Base-by-base conservation (phyloP, 805 yeast species). In the Metschnikowia lachancei region DNA sequence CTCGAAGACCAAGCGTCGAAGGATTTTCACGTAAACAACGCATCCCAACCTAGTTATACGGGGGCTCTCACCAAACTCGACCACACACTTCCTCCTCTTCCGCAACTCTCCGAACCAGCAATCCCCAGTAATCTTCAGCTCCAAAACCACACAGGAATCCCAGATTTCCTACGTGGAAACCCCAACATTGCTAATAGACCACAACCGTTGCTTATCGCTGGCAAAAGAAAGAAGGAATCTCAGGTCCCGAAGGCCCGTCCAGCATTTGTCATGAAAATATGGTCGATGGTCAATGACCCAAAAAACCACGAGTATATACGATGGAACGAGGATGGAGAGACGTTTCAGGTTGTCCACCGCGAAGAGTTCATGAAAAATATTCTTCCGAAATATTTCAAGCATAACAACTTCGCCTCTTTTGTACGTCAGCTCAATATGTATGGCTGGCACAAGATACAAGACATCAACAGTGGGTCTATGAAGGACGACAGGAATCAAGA, bases 381-480 rank as follows among this genome's bases (percentile, higher is more conserved):
- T 22, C 69, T 94, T 51, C 99, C 99, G 4, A 83, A 83, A 60
- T 94, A 89, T 69, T 94, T 91, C 75, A 94, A 94, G 65, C 99
- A 94, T 67, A 85, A 87, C 50, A 92, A 94, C 63, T 91, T 94
- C 68, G 95, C 98, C 17, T 83, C 94, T 28, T 94, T 94, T 75
- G 98, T 94, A 13, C 81, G 99, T 51, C 99, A 92, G 63, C 75
- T 92, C 59, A 92, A 92, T 67, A 92, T 94, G 99, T 94, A 94
- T 63, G 99, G 99, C 10, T 94, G 97, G 97, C 98, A 91, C 70
- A 94, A 94, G 67, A 94, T 94, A 3, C 99, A 94, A 66, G 98
- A 94, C 66, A 81, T 91, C 18, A 86, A 70, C 47, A 77, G 85
- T 20, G 97, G 95, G 2, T 77, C 91, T 4, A 67, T 82, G 49